A percentile compares a stretch with the other conserved stretches of the same genome.
phyloP scores from a whole-genome alignment of 139 green algal genomes.

The Picochlorum sp. region DNA sequence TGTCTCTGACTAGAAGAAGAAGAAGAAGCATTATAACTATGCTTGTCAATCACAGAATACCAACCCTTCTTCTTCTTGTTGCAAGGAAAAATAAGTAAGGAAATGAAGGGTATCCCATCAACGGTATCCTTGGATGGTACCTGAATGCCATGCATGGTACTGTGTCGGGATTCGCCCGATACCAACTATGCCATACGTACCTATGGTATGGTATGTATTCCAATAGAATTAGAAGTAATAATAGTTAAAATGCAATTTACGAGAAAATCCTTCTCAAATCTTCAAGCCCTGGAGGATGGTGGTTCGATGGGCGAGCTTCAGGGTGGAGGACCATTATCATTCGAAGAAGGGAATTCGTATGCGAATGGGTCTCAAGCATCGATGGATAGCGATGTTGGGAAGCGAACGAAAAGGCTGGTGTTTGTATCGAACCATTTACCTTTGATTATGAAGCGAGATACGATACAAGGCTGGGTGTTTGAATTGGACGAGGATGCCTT shows the following conservation, averaged over 20 bases:
- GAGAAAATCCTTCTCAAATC: conserved; percentile 30
- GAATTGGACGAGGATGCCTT: conserved; percentile 92
- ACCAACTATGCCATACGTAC: no score
- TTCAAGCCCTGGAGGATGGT: conserved; percentile 23
- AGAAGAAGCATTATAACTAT: no score
- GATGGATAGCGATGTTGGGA: conserved; percentile 6
- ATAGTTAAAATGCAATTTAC: conserved; percentile 14
- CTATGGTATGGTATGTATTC: no score
- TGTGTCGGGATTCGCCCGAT: no score
- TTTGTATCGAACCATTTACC: conserved; percentile 91
- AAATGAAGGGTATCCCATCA: no score
- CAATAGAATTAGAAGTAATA: neutral
- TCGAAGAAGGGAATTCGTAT: neutral
- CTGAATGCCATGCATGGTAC: no score
- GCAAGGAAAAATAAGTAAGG: no score
- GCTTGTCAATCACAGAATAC: no score
- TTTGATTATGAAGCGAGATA: conserved; percentile 43
- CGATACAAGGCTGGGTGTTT: conserved; percentile 66
- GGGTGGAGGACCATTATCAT: conserved; percentile 26
- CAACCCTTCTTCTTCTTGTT: no score
- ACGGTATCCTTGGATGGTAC: no score
- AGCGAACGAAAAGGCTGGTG: conserved; percentile 55
- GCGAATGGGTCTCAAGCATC: conserved; percentile 18
- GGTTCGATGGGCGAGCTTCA: conserved; percentile 20
- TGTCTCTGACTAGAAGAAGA: no score